Conservation (phyloP, 768 basidiomycete genomes). For the Tricholoma matsutake region DNA sequence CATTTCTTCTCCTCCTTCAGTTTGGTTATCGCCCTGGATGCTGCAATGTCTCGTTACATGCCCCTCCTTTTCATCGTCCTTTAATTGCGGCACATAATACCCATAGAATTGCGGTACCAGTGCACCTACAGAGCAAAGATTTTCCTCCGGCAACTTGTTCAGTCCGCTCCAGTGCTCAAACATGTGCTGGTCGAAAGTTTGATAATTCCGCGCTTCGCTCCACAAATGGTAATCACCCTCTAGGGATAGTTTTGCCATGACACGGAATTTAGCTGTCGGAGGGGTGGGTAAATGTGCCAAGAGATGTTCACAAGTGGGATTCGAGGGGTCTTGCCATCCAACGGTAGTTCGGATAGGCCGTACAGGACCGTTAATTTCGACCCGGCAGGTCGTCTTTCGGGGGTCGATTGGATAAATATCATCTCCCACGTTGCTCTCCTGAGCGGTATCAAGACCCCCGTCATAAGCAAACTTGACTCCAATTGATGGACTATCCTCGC, state of each 20-base stretch:
- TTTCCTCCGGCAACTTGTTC: not conserved
- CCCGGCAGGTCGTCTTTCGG: not conserved
- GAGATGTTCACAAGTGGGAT: not conserved
- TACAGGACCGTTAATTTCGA: slow-evolving; percentile 23
- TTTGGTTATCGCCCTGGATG: not conserved
- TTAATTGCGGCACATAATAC: not conserved
- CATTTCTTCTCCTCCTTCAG: not conserved
- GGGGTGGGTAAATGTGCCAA: not conserved
- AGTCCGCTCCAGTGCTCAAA: not conserved
- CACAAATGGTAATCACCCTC: not conserved
- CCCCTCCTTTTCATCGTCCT: not conserved
- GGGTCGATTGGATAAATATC: not conserved
- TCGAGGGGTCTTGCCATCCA: slow-evolving; percentile 10
- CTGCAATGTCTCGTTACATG: no score
- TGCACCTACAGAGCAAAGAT: not conserved
- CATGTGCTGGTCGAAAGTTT: not conserved
- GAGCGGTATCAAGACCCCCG: not conserved
- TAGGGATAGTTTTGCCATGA: not conserved
- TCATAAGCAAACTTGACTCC: not conserved
- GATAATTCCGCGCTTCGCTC: not conserved
- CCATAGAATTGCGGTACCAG: not conserved
- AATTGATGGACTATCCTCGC: not conserved
- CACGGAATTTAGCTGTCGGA: not conserved
- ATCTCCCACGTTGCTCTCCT: not conserved
- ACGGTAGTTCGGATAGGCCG: slow-evolving; percentile 23